These are phyloP conservation scores for Penicillium alfredii DNA, from an alignment of 495 filamentous ascomycete species.

Conservation along the genomic window DNA sequence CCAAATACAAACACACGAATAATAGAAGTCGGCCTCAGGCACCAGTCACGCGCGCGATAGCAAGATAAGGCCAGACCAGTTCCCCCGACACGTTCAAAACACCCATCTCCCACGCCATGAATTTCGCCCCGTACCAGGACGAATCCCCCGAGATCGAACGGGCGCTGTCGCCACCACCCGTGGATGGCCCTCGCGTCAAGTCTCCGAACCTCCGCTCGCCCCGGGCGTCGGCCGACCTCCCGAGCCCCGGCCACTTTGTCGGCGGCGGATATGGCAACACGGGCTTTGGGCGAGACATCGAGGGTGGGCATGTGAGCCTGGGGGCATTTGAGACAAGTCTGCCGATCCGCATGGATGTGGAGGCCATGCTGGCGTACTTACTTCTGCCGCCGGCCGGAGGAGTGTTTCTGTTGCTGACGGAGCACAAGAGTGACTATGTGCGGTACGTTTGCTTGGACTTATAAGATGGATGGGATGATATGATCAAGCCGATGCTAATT, in stretches of 20 bases:
- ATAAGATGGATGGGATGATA: too few species aligned
- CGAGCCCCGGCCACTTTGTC: conserved; percentile 38
- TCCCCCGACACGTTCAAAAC: neutral
- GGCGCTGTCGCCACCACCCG: conserved; percentile 60
- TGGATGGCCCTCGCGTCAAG: conserved; percentile 40
- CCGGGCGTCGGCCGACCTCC: conserved; percentile 33
- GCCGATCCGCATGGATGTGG: conserved; percentile 75
- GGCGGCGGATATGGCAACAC: conserved; percentile 31
- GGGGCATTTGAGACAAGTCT: conserved; percentile 73
- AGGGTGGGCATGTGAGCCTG: conserved; percentile 59
- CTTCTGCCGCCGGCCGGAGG: conserved; percentile 80
- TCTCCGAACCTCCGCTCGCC: conserved; percentile 45
- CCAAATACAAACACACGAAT: too few species aligned
- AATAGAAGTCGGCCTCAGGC: too few species aligned
- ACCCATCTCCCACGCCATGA: conserved; percentile 47
- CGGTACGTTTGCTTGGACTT: too few species aligned
- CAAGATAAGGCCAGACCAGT: neutral
- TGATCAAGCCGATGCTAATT: too few species aligned
- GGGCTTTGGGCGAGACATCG: conserved; percentile 33
- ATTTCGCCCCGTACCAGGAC: conserved; percentile 95
- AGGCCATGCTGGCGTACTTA: conserved; percentile 88
- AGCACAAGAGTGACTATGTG: conserved; percentile 96
- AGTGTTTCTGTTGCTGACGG: conserved; percentile 75
- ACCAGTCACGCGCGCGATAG: neutral
- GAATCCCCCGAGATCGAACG: conserved; percentile 71